A percentile compares a stretch with the other conserved stretches of the same genome.
These are phyloP conservation scores for Lepiota venenata DNA, from an alignment of 768 basidiomycete genomes.

Conservation along the genomic window DNA sequence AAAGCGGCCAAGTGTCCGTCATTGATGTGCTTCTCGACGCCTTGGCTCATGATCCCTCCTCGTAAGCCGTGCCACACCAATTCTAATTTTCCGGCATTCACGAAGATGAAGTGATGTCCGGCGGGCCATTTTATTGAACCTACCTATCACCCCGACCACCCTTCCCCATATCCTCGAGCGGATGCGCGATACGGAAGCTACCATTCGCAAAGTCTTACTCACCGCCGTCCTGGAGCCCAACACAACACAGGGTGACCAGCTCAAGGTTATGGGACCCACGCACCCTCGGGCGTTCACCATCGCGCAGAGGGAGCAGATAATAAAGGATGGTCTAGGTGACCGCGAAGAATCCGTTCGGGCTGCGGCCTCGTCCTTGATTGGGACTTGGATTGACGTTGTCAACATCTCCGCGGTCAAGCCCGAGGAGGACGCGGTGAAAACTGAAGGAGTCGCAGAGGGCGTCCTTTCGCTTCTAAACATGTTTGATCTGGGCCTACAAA, in stretches of 20 bases:
- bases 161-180: slow-evolving; percentile 69
- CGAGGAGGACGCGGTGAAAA: slow-evolving; percentile 24
- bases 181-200: slow-evolving; percentile 74
- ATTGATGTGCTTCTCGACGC: slow-evolving; percentile 64
- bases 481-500: slow-evolving; percentile 57
- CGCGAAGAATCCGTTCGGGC: slow-evolving; percentile 70
- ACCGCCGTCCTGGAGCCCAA: slow-evolving; percentile 49
- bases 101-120: slow-evolving; percentile 72
- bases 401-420: slow-evolving; percentile 24
- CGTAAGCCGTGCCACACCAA: slow-evolving; percentile 44
- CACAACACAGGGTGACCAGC: slow-evolving; percentile 18
- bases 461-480: slow-evolving; percentile 47
- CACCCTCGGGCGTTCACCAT: slow-evolving; percentile 68
- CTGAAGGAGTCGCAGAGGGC: slow-evolving; percentile 27
- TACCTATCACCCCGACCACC: slow-evolving; percentile 53
- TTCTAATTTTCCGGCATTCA: neutral
- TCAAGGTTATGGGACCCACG: slow-evolving; percentile 42
- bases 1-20: slow-evolving; percentile 47
- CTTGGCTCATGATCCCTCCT: slow-evolving; percentile 67
- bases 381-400: slow-evolving; percentile 70
- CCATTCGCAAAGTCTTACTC: slow-evolving; percentile 74
- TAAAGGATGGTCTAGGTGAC: slow-evolving; percentile 83
- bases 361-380: slow-evolving; percentile 71
- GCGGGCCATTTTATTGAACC: slow-evolving; percentile 68
- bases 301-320: slow-evolving; percentile 71